Percentiles rank a stretch among this genome's conserved stretches.
phyloP scores from a whole-genome alignment of 768 basidiomycete genomes.

The Termitomyces sp. region DNA sequence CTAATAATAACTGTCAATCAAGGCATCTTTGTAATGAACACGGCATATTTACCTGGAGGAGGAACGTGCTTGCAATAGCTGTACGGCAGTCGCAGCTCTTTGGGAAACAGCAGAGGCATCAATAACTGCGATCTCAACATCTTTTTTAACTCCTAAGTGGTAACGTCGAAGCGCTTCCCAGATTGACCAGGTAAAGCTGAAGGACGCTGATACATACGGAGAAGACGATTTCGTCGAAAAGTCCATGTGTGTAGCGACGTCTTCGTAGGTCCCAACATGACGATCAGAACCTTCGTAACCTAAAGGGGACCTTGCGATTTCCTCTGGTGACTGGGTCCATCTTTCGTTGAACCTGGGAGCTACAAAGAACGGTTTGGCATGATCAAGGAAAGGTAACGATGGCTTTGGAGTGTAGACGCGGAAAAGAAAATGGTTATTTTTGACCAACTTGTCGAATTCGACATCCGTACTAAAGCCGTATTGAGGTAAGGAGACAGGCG shows the following conservation, averaged over 20 bases:
- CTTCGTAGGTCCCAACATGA: constrained; percentile 40
- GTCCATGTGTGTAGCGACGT: constrained; percentile 67
- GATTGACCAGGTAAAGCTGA: constrained; percentile 77
- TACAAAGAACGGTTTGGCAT: constrained; percentile 59
- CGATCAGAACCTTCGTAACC: not conserved
- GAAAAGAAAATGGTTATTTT: constrained; percentile 70
- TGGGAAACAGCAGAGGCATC: constrained; percentile 56
- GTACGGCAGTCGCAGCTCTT: constrained; percentile 58
- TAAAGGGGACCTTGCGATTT: constrained; percentile 13
- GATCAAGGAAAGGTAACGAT: constrained; percentile 45
- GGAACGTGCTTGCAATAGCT: constrained; percentile 48
- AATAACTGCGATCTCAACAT: constrained; percentile 74
- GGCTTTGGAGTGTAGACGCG: constrained; percentile 75
- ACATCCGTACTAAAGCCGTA: constrained; percentile 64
- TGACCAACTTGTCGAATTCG: constrained; percentile 55
- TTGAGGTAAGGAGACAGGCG: constrained; percentile 46
- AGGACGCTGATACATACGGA: constrained; percentile 67
- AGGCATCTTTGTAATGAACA: not conserved
- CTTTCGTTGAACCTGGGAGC: constrained; percentile 58
- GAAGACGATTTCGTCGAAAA: constrained; percentile 73
- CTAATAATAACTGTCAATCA: constrained; percentile 1
- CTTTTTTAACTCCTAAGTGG: constrained; percentile 64
- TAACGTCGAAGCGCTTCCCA: constrained; percentile 81
- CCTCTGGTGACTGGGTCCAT: constrained; percentile 30
- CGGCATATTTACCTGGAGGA: constrained; percentile 46